Percentiles rank a stretch among this genome's conserved stretches.
These are phyloP conservation scores for Cyberlindnera japonica DNA, from an alignment of 805 yeast species.

Conservation along the genomic window DNA sequence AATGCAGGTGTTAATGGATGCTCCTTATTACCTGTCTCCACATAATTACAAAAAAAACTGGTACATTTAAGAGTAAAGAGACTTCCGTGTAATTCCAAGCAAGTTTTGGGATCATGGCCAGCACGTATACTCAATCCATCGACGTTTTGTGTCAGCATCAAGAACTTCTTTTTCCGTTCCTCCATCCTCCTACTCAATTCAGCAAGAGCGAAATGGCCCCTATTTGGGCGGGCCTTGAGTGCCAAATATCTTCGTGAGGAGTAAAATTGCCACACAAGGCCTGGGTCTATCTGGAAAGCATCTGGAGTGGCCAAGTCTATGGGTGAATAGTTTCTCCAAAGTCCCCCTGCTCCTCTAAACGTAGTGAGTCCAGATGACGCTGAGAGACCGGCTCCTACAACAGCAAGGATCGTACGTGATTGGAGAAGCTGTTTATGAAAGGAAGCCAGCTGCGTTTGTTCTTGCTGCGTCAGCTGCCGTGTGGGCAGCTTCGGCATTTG, in stretches of 20 bases:
- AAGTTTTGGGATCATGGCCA: constrained; percentile 47
- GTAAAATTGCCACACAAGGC: constrained; percentile 88
- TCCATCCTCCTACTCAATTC: constrained; percentile 45
- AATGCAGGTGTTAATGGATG: constrained; percentile 61
- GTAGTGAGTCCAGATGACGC: constrained; percentile 76
- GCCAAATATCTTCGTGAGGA: constrained; percentile 65
- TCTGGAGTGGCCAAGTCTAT: constrained; percentile 90
- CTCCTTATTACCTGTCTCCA: constrained; percentile 45
- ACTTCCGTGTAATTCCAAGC: constrained; percentile 77
- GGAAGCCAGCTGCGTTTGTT: constrained; percentile 13
- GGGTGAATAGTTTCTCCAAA: constrained; percentile 75
- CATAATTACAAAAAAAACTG: constrained; percentile 64
- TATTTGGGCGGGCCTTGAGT: constrained; percentile 63
- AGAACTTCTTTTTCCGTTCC: constrained; percentile 32
- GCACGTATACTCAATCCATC: constrained; percentile 73
- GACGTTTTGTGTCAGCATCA: constrained; percentile 80
- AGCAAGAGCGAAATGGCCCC: constrained; percentile 69
- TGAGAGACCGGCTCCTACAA: constrained; percentile 82
- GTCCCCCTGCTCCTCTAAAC: constrained; percentile 66
- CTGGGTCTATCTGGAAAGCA: constrained; percentile 80
- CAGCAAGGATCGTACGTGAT: constrained; percentile 51
- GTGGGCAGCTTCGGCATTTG: constrained; percentile 5
- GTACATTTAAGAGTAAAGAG: constrained; percentile 74
- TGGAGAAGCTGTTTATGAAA: constrained; percentile 49
- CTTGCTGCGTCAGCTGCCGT: not conserved